These are phyloP conservation scores for Trametes coccinea DNA, from an alignment of 768 basidiomycete species.

Conservation along the genomic window DNA sequence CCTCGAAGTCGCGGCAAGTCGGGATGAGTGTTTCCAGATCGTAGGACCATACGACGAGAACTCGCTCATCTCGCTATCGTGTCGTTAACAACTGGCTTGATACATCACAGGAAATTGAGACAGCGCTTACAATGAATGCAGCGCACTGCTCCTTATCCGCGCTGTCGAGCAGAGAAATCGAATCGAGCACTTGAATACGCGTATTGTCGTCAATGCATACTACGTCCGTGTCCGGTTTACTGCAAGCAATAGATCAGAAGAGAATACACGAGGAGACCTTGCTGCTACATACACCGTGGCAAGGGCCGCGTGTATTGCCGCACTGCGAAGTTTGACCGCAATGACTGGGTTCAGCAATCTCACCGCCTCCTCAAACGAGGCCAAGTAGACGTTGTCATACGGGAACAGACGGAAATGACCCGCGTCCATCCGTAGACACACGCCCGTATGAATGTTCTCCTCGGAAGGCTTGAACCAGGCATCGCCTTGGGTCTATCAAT, in stretches of 20 bases:
- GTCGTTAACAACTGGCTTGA: background rate
- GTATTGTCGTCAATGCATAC: constrained; percentile 79
- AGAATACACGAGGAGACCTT: constrained; percentile 3
- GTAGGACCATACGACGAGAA: constrained; percentile 87
- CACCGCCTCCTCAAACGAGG: constrained; percentile 81
- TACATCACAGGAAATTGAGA: background rate
- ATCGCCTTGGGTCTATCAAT: constrained; percentile 67
- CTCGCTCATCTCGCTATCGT: constrained; percentile 74
- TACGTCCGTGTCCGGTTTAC: constrained; percentile 56
- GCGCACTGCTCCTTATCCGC: constrained; percentile 92
- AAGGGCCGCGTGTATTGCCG: constrained; percentile 79
- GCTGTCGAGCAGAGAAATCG: constrained; percentile 61
- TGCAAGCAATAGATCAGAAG: constrained; percentile 29
- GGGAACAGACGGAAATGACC: constrained; percentile 81
- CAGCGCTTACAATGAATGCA: constrained; percentile 72
- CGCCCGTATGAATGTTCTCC: constrained; percentile 78
- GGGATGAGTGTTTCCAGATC: constrained; percentile 79
- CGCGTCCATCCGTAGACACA: constrained; percentile 69
- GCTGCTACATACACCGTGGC: constrained; percentile 56
- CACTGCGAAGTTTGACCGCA: constrained; percentile 78
- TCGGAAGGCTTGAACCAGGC: constrained; percentile 87
- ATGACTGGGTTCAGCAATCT: constrained; percentile 78
- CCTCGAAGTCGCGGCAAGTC: constrained; percentile 69
- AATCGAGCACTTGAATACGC: constrained; percentile 83
- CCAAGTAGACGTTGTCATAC: constrained; percentile 78